Base-by-base conservation (phyloP, 2,329 filamentous ascomycete genomes). In the Monilinia laxa region DNA sequence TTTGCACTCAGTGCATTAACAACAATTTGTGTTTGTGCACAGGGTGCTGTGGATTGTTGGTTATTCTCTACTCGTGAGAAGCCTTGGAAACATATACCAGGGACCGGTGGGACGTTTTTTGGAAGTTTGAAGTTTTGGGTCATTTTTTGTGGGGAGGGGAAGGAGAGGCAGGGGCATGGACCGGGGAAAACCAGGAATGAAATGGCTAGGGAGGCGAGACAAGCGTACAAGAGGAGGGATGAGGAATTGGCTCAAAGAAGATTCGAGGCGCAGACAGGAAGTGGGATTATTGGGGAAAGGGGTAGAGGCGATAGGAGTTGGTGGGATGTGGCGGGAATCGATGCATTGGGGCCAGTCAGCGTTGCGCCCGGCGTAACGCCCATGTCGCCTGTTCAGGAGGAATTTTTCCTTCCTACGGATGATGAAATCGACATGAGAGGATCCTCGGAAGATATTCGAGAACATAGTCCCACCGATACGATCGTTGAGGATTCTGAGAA, bases 41-140 rank as follows among this genome's bases (percentile, higher is more conserved):
- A 92, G 76, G 90, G 90, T 2, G 81, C 86, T 1, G 85, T 87
- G 1, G 88, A 93, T 74, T 87, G 87, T 68, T 76, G 84, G 65
- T 82, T 93, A 28, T 93, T 93, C 76, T 84, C 83, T 40, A 79
- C 84, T 40, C 83, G 89, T 55, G 91, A 94, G 76, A 86, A 86
- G 74, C 90, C 90, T 0, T 93, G 90, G 90, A 79, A 80, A 55
- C 81, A 87, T 66, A 82, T 86, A 7, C 77, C 78, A 0, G 78
- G 78, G 23, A 77, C 75, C 20, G 76, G 81, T 49, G 79, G 80
- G 45, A 71, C 62, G 3, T 77, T 78, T 60, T 76, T 72, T 68
- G 73, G 70, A 16, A 76, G 75, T 68, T 68, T 78, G 25, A 76
- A 74, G 35, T 77, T 78, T 55, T 76, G 75, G 73, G 69, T 70